Percentiles rank a stretch among this genome's conserved stretches.
Conservation (phyloP, 371 early-diverging fungal species). For the Apophysomyces sp. region DNA sequence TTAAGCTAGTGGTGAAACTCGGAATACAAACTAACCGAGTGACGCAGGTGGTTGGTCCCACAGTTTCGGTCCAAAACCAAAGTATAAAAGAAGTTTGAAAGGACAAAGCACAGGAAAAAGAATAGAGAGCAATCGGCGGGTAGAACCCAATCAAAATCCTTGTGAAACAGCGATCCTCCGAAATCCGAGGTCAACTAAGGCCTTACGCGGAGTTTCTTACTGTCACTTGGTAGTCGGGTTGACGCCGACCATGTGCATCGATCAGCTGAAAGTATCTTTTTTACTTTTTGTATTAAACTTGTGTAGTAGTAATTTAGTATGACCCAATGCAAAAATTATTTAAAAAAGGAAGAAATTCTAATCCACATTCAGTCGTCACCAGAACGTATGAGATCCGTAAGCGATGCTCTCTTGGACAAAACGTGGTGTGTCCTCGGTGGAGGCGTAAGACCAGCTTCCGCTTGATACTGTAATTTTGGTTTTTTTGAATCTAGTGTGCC, state of each 20-base stretch:
- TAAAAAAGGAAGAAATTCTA: not conserved
- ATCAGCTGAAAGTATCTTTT: not conserved
- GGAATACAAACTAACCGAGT: not conserved
- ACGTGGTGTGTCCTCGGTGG: not conserved
- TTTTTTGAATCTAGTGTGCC: not conserved
- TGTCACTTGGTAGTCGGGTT: not conserved
- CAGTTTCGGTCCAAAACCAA: not conserved
- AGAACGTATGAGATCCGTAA: not conserved
- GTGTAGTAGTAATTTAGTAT: not conserved
- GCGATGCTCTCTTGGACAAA: not conserved
- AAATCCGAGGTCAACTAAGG: not conserved
- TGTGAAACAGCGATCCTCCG: constrained; percentile 4
- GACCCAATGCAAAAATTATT: not conserved
- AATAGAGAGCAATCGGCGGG: not conserved
- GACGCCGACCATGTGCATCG: not conserved
- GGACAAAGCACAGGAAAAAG: not conserved
- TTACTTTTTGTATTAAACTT: not conserved
- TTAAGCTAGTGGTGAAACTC: not conserved
- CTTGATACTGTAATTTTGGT: not conserved
- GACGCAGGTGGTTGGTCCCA: not conserved
- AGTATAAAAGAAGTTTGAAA: not conserved
- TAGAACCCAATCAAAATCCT: not conserved
- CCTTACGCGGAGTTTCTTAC: not conserved
- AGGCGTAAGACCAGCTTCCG: not conserved
- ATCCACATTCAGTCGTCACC: not conserved